Evolutionary conservation across 1,139 yeast species (phyloP).

Genomic region (Blastobotrys buckinghamii): DNA sequence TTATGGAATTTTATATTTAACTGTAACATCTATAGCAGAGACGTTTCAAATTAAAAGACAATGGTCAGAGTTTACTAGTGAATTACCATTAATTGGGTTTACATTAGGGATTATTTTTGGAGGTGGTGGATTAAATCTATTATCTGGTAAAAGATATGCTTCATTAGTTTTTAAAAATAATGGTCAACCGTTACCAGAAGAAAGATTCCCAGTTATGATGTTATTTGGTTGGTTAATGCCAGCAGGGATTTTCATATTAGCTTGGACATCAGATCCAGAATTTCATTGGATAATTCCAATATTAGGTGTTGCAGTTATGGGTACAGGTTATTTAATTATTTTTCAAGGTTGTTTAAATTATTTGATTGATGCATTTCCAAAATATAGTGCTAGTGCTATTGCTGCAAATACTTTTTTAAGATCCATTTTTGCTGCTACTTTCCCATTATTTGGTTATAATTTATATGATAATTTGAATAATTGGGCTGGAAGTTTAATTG

Average conservation of each 20-base stretch:
- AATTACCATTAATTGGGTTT: conserved; percentile 52
- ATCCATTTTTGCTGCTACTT: conserved; percentile 63
- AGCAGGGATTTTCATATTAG: conserved; percentile 65
- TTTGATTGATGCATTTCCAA: conserved; percentile 55
- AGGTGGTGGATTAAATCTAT: conserved; percentile 43
- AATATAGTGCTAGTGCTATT: conserved; percentile 69
- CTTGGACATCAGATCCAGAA: conserved; percentile 56
- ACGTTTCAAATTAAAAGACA: conserved; percentile 33
- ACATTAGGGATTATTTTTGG: conserved; percentile 47
- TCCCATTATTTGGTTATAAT: conserved; percentile 66
- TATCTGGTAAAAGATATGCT: conserved; percentile 32
- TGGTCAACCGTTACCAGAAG: conserved; percentile 51
- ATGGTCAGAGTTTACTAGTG: conserved; percentile 41
- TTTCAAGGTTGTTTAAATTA: conserved; percentile 55
- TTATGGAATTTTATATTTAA: conserved; percentile 41
- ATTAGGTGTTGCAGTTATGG: conserved; percentile 57
- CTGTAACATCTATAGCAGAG: conserved; percentile 37
- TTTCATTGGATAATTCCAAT: conserved; percentile 74
- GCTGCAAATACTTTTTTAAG: conserved; percentile 74
- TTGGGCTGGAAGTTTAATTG: conserved; percentile 61
- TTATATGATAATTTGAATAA: conserved; percentile 50
- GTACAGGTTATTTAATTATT: conserved; percentile 56
- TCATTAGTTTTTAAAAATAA: conserved; percentile 29
- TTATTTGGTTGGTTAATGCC: conserved; percentile 47
- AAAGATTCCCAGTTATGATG: conserved; percentile 51